Base-by-base conservation (phyloP, 2,329 filamentous ascomycete species). In the Fusarium redolens region DNA sequence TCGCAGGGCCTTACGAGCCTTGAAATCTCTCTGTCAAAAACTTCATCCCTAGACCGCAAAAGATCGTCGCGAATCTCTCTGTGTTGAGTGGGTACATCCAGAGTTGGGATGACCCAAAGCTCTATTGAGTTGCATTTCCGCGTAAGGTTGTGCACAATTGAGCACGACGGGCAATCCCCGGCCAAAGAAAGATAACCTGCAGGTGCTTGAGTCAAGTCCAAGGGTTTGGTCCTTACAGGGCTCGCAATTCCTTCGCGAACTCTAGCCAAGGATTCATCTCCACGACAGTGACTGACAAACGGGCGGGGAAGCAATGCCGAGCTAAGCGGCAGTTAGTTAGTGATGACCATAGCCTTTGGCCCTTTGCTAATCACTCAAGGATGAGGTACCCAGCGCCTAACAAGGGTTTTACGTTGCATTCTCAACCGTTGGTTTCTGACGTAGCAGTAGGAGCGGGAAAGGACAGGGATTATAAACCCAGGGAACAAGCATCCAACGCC, bases 11-110 rank as follows among this genome's bases (percentile, higher is more conserved):
- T 35, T 30, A 30, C 28, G 38, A 18, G 11, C 12, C 6, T 5
- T 20, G 13, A 10, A n/a, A 47, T 15, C n/a, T 20, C 13, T 33
- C 15, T 44, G 43, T 17, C 37, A 10, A 20, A 20, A 25, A 7
- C 4, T 20, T 4, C 8, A n/a, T 40, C 38, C 17, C 22, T 43
- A 70, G 41, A 69, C 37, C 48, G 66, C 52, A 60, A 65, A 38
- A 41, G 67, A 69, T 69, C 52, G 28, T 65, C 67, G 47, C 55
- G 35, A 65, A 65, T 50, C 59, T 65, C 52, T 59, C 35, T 30
- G 18, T 10, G 4, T 17, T n/a, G 13, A 17, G 22, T 54, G 37
- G 48, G 6, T 47, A 64, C 7, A 22, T 6, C 9, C n/a, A 37
- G 30, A 50, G 7, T 37, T 54, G n/a, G 30, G 17, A 44, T 12